These are phyloP conservation scores for Penicillium macrosclerotiorum DNA, from an alignment of 495 filamentous ascomycete species.

Conservation along the genomic window DNA sequence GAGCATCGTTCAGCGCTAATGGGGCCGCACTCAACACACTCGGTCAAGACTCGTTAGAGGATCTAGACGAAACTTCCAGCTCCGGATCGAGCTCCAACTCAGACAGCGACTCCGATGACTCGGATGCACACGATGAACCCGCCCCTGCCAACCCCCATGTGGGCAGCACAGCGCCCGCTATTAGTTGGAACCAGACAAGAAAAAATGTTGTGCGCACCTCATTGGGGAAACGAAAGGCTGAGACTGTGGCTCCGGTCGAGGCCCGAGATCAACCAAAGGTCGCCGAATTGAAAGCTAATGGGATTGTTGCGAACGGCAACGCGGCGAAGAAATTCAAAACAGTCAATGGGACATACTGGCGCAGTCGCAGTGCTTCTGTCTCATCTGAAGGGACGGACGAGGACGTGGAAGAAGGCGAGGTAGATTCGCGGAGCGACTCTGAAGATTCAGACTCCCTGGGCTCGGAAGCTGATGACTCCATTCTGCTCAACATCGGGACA, in stretches of 20 bases:
- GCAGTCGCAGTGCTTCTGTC: constrained; percentile 36
- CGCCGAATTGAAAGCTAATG: constrained; percentile 11
- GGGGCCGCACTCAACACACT: too few relatives aligned
- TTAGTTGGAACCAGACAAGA: constrained; percentile 43
- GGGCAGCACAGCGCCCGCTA: constrained; percentile 28
- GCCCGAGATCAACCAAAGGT: background rate
- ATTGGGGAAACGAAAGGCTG: constrained; percentile 23
- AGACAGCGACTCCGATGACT: constrained; percentile 18
- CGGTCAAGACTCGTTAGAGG: constrained; percentile 30
- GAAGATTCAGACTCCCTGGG: constrained; percentile 37
- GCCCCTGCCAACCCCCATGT: constrained; percentile 19
- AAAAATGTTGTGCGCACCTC: constrained; percentile 37
- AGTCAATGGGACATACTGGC: constrained; percentile 42
- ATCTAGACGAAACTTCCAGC: constrained; percentile 34
- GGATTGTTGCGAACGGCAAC: background rate
- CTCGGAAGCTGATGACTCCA: constrained; percentile 42
- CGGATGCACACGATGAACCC: constrained; percentile 4
- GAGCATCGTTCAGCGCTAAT: constrained; percentile 36
- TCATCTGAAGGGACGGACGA: constrained; percentile 20
- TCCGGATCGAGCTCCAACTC: constrained; percentile 28
- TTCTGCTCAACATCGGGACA: constrained; percentile 41
- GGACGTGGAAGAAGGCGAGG: constrained; percentile 25
- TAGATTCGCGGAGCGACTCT: constrained; percentile 31
- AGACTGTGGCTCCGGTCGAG: too few relatives aligned
- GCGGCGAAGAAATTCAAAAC: constrained; percentile 29